These are phyloP conservation scores for Pedinophyceae sp. DNA, from an alignment of 139 green algal species.

Conservation along the genomic window DNA sequence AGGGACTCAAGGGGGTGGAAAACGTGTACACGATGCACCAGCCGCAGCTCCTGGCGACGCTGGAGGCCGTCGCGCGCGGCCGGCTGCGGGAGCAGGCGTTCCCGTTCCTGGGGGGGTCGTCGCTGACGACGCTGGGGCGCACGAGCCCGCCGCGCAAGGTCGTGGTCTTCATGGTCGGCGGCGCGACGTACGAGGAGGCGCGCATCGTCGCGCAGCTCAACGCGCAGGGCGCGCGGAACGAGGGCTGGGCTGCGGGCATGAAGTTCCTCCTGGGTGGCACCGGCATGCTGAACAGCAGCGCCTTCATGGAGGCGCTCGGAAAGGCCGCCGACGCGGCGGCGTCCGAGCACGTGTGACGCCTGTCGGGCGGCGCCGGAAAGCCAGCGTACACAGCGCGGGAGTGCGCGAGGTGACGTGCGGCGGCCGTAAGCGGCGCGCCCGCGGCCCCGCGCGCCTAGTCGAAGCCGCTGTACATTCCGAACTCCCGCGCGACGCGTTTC, in stretches of 20 bases:
- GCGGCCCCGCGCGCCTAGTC: no score
- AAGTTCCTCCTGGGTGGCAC: constrained; percentile 73
- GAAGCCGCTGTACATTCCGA: constrained; percentile 31
- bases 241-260: constrained; percentile 26
- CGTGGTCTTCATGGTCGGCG: constrained; percentile 86
- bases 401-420: no score
- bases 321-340: no score
- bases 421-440: no score
- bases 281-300: constrained; percentile 46
- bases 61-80: constrained; percentile 45
- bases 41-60: constrained; percentile 60
- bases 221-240: constrained; percentile 14
- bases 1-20: constrained; percentile 53
- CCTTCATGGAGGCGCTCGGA: constrained; percentile 50
- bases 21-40: constrained; percentile 95
- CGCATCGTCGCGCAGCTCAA: constrained; percentile 63
- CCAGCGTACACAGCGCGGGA: no score
- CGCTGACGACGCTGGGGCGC: background rate
- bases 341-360: no score
- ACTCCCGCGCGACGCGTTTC: constrained; percentile 33
- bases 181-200: constrained; percentile 91
- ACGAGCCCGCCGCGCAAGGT: constrained; percentile 41
- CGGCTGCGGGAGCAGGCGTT: constrained; percentile 58
- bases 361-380: no score
- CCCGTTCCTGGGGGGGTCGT: constrained; percentile 3